Conservation (phyloP, 805 yeast genomes). For the Pichia eremophila region DNA sequence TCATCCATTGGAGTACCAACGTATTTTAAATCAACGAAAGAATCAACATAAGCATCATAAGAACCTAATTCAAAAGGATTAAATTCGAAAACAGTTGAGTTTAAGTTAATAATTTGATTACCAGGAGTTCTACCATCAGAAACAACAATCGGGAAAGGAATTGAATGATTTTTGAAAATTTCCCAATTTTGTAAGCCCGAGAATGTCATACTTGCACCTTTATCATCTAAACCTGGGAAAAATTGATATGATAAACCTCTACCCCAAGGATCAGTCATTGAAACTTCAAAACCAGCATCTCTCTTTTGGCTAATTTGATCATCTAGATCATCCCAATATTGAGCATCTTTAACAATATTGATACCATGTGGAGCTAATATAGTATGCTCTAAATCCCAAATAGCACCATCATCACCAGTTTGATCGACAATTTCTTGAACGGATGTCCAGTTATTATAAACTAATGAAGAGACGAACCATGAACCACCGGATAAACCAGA, state of each 20-base stretch:
- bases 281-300: constrained; percentile 58
- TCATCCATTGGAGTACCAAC: constrained; percentile 56
- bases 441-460: constrained; percentile 63
- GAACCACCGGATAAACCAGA: constrained; percentile 80
- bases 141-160: constrained; percentile 66
- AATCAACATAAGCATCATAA: constrained; percentile 69
- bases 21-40: constrained; percentile 60
- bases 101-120: constrained; percentile 42
- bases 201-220: constrained; percentile 56
- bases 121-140: constrained; percentile 63
- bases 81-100: constrained; percentile 60
- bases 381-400: constrained; percentile 63
- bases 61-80: constrained; percentile 74
- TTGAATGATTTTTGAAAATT: constrained; percentile 48
- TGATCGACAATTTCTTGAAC: constrained; percentile 47
- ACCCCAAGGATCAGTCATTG: constrained; percentile 76
- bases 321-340: constrained; percentile 44
- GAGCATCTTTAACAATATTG: constrained; percentile 40
- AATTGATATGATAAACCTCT: constrained; percentile 66
- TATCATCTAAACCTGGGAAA: constrained; percentile 48
- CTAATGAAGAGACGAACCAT: constrained; percentile 67
- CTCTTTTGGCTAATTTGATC: constrained; percentile 44
- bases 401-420: constrained; percentile 29
- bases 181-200: constrained; percentile 50
- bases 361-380: constrained; percentile 57